These are phyloP conservation scores for Fraxinus pennsylvanica DNA, from an alignment of 257 asterid species.

Conservation along the genomic window DNA sequence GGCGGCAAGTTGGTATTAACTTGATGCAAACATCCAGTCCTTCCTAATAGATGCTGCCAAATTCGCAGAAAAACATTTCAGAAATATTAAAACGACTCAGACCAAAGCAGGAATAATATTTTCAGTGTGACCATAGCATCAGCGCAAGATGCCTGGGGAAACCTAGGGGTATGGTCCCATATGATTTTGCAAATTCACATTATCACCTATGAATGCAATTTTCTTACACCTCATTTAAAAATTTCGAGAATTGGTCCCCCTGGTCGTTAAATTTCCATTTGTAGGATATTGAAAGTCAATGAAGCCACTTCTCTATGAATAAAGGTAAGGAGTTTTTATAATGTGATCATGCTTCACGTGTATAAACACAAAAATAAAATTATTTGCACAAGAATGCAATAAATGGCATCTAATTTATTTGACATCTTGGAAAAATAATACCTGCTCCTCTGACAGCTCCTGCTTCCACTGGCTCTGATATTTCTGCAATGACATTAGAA, in stretches of 20 bases:
- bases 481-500: constrained; percentile 37
- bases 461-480: constrained; percentile 38
- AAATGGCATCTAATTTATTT: not conserved
- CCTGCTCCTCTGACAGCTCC: constrained; percentile 41
- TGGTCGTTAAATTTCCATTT: not conserved
- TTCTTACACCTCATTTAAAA: not conserved
- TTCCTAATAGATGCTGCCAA: constrained; percentile 29
- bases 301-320: not conserved
- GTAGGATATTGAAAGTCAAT: not conserved
- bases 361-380: not conserved
- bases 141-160: not conserved
- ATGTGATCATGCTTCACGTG: not conserved
- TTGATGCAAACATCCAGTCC: constrained; percentile 24
- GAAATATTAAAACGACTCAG: not conserved
- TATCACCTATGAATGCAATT: not conserved
- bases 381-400: not conserved
- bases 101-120: constrained; percentile 5
- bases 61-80: not conserved
- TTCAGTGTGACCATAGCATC: constrained; percentile 4
- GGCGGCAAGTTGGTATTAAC: constrained; percentile 28
- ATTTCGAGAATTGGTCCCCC: not conserved
- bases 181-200: not conserved
- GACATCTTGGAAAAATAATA: not conserved
- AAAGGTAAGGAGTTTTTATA: not conserved
- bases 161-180: not conserved